Conservation (phyloP, 2,329 filamentous ascomycete genomes). For the Diaporthe caulivora region DNA sequence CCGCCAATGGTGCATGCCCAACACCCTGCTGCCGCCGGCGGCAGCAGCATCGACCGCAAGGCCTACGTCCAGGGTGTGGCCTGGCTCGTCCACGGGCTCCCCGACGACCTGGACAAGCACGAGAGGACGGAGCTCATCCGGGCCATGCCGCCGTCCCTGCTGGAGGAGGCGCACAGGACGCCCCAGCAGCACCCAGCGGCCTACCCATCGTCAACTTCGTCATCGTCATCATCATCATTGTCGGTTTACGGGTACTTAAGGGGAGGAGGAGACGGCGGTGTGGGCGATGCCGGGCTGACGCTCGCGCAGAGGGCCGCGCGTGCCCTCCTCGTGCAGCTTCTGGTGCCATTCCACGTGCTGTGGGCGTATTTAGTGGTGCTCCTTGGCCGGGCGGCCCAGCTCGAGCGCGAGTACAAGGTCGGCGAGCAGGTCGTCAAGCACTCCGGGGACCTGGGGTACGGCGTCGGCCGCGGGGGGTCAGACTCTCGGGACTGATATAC, state of each 20-base stretch:
- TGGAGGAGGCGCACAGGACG: slow-evolving; percentile 39
- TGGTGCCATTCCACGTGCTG: slow-evolving; percentile 70
- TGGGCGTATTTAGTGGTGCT: slow-evolving; percentile 71
- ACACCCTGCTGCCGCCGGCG: background rate
- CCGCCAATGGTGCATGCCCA: background rate
- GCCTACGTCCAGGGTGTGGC: slow-evolving; percentile 74
- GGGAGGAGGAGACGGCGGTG: background rate
- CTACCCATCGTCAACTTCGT: background rate
- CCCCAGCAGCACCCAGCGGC: background rate
- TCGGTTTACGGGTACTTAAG: background rate
- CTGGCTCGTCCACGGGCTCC: slow-evolving; percentile 74
- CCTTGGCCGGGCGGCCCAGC: slow-evolving; percentile 66
- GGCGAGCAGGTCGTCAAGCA: slow-evolving; percentile 68
- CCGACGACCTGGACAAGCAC: slow-evolving; percentile 65
- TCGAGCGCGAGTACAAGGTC: slow-evolving; percentile 76
- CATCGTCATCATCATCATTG: background rate
- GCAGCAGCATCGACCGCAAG: slow-evolving; percentile 61
- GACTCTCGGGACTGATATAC: slow-evolving; percentile 66
- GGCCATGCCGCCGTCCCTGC: slow-evolving; percentile 57
- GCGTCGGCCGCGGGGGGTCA: slow-evolving; percentile 63
- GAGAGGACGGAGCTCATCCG: slow-evolving; percentile 66
- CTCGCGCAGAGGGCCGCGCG: slow-evolving; percentile 73
- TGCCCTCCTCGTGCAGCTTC: slow-evolving; percentile 66
- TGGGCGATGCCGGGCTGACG: slow-evolving; percentile 39
- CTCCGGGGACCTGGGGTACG: slow-evolving; percentile 65